Percentiles rank a stretch among this genome's conserved stretches.
phyloP scores from a whole-genome alignment of 2,329 filamentous ascomycete species.

The Stachybotrys chlorohalonatus region DNA sequence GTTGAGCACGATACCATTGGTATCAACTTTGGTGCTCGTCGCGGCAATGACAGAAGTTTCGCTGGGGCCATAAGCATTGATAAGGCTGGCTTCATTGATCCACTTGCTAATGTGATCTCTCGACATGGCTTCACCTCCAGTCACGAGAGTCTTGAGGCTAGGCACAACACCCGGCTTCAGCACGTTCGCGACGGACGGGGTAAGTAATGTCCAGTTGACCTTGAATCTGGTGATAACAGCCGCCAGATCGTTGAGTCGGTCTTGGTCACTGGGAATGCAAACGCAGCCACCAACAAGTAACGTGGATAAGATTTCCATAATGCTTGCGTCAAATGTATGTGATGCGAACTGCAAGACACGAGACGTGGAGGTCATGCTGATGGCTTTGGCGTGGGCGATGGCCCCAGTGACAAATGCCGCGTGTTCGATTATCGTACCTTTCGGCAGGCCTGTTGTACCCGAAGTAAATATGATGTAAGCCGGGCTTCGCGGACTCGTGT shows the following conservation, averaged over 20 bases:
- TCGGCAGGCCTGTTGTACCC: constrained; percentile 14
- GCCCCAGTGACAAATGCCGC: constrained; percentile 2
- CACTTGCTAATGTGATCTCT: constrained; percentile 1
- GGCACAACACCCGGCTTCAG: constrained; percentile 2
- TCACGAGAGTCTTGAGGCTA: constrained; percentile 1
- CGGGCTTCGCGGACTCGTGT: neutral
- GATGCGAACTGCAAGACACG: constrained; percentile 7
- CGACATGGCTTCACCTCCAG: neutral
- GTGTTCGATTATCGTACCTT: constrained; percentile 12
- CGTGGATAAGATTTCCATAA: constrained; percentile 6
- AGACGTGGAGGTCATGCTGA: constrained; percentile 1
- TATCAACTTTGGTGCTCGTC: constrained; percentile 22
- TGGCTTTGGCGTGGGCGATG: neutral
- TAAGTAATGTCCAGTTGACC: constrained; percentile 5
- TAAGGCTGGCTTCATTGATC: constrained; percentile 2
- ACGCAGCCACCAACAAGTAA: constrained; percentile 6
- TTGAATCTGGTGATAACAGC: constrained; percentile 3
- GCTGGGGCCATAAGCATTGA: constrained; percentile 2
- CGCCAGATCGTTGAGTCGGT: constrained; percentile 7
- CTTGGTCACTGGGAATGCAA: constrained; percentile 9
- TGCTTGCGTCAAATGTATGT: constrained; percentile 9
- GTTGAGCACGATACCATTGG: neutral
- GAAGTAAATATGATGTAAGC: constrained; percentile 13
- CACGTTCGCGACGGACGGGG: constrained; percentile 6
- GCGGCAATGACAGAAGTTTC: neutral